Conservation (phyloP, 495 filamentous ascomycete species). For the Oleoguttula mirabilis region DNA sequence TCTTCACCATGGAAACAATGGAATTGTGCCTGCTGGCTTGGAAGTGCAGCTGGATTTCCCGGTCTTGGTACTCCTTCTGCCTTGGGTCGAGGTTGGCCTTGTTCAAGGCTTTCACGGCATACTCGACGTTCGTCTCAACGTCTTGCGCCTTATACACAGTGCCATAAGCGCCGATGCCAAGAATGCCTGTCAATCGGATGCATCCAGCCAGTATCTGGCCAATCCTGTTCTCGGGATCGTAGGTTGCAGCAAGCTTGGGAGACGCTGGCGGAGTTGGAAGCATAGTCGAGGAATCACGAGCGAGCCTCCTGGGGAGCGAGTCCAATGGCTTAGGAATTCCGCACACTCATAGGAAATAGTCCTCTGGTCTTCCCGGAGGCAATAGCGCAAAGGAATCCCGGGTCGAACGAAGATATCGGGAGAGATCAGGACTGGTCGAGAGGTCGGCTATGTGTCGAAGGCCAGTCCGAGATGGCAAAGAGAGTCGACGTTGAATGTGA, state of each 20-base stretch:
- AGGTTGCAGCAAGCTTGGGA: slow-evolving; percentile 40
- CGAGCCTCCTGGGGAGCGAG: neutral
- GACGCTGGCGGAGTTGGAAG: slow-evolving; percentile 52
- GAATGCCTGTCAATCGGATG: slow-evolving; percentile 69
- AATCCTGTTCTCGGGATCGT: slow-evolving; percentile 70
- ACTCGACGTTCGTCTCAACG: slow-evolving; percentile 65
- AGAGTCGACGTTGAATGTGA: no score
- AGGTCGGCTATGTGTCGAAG: no score
- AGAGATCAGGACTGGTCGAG: no score
- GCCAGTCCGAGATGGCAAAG: no score
- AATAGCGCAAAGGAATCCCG: no score
- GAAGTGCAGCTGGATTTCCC: slow-evolving; percentile 88
- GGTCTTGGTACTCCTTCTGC: slow-evolving; percentile 78
- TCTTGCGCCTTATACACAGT: slow-evolving; percentile 93
- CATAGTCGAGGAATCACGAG: slow-evolving; percentile 26
- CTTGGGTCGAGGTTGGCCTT: slow-evolving; percentile 79
- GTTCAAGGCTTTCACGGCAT: slow-evolving; percentile 94
- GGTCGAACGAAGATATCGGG: no score
- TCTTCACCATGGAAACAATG: slow-evolving; percentile 87
- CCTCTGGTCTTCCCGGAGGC: no score
- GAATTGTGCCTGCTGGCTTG: slow-evolving; percentile 78
- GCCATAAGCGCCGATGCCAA: slow-evolving; percentile 91
- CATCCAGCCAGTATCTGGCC: slow-evolving; percentile 72
- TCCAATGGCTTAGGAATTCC: neutral
- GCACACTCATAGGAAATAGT: slow-evolving; percentile 5